Evolutionary conservation across 2,329 filamentous ascomycete species (phyloP).

Genomic region (Plectosphaerella cucumerina): DNA sequence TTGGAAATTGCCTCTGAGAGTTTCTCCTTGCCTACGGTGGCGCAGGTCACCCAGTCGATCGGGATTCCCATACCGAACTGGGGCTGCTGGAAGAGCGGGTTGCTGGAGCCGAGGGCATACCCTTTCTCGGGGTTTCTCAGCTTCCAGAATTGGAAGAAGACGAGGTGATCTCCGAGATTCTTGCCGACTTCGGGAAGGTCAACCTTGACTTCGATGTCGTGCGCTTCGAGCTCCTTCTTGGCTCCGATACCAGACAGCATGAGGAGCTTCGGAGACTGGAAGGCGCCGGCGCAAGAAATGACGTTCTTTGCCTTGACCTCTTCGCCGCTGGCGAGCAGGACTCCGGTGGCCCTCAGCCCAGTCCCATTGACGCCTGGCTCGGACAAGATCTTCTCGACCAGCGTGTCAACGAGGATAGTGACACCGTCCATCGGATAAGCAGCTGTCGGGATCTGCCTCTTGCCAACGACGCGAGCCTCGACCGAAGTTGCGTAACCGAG

Average conservation of each 20-base stretch:
- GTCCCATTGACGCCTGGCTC: conserved; percentile 12
- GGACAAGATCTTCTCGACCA: conserved; percentile 16
- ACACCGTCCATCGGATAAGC: conserved; percentile 19
- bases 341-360: conserved; percentile 39
- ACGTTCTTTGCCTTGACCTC: conserved; percentile 34
- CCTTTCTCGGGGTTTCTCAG: too few species aligned
- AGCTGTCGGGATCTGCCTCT: conserved; percentile 16
- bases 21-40: conserved; percentile 55
- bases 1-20: conserved; percentile 51
- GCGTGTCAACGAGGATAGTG: conserved; percentile 17
- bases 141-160: conserved; percentile 13
- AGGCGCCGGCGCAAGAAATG: conserved; percentile 42
- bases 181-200: conserved; percentile 45
- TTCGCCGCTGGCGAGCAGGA: conserved; percentile 37
- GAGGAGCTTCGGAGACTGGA: conserved; percentile 47
- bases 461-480: conserved; percentile 19
- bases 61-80: neutral
- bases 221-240: conserved; percentile 32
- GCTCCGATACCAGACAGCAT: conserved; percentile 49
- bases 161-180: conserved; percentile 46
- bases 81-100: too few species aligned
- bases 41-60: conserved; percentile 43
- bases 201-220: conserved; percentile 35
- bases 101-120: conserved; percentile 2
- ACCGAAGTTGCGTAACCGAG: conserved; percentile 26